Percentiles rank a stretch among this genome's conserved stretches.
phyloP scores from a whole-genome alignment of 768 basidiomycete species.

The Suillus bovinus region DNA sequence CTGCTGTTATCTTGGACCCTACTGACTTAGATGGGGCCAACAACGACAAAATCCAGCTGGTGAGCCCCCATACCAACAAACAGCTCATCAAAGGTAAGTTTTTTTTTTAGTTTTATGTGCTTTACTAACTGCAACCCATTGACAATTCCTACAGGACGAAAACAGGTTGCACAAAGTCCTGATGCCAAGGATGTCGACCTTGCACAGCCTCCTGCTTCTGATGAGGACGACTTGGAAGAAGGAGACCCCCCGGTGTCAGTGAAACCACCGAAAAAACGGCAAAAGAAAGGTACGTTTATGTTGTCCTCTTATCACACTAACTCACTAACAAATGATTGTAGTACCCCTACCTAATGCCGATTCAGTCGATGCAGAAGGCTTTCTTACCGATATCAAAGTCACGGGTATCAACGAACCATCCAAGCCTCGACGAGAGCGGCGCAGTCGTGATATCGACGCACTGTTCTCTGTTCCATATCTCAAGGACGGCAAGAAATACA shows the following conservation, averaged over 20 bases:
- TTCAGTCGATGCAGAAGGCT: neutral
- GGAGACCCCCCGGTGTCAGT: neutral
- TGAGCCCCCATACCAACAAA: neutral
- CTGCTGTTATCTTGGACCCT: neutral
- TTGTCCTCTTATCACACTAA: neutral
- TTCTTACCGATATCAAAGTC: neutral
- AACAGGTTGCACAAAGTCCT: neutral
- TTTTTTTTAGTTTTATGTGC: neutral
- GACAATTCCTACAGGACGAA: neutral
- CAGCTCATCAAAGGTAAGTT: neutral
- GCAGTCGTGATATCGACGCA: too few relatives aligned
- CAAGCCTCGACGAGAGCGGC: neutral
- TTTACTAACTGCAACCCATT: neutral
- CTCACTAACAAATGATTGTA: neutral
- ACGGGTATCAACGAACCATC: neutral
- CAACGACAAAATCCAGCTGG: neutral
- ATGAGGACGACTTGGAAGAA: neutral
- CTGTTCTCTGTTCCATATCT: too few relatives aligned
- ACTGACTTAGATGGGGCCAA: neutral
- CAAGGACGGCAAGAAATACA: too few relatives aligned
- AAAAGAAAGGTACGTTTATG: neutral
- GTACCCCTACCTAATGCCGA: neutral
- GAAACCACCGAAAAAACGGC: neutral
- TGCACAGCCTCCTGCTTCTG: neutral
- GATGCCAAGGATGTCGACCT: neutral